Evolutionary conservation across 306 rosid genomes (phyloP).

Genomic region (Vigna reflexopilosa): DNA sequence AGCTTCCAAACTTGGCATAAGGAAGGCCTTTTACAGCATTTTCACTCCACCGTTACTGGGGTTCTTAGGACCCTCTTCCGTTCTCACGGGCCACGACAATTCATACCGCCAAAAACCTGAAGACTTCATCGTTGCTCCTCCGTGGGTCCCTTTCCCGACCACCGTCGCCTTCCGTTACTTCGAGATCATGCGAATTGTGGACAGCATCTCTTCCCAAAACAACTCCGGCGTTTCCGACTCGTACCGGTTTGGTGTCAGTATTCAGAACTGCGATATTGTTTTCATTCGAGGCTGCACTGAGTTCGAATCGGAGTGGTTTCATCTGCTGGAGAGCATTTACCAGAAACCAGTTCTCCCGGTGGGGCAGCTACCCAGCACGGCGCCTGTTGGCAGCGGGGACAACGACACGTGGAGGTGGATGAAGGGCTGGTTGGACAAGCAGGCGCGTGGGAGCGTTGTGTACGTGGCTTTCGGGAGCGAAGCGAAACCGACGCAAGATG

Average conservation of each 20-base stretch:
- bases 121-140: conserved; percentile 36
- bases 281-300: conserved; percentile 34
- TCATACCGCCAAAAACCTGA: conserved; percentile 31
- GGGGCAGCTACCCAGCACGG: conserved; percentile 35
- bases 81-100: neutral
- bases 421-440: conserved; percentile 53
- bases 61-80: neutral
- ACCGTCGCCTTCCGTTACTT: conserved; percentile 43
- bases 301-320: conserved; percentile 48
- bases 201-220: neutral
- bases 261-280: conserved; percentile 7
- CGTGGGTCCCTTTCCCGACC: conserved; percentile 47
- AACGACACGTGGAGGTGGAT: conserved; percentile 18
- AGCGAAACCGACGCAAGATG: conserved; percentile 50
- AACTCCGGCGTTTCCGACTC: neutral
- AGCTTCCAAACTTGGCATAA: conserved; percentile 42
- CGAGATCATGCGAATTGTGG: conserved; percentile 26
- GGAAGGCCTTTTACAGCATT: conserved; percentile 43
- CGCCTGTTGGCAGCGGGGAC: too few relatives aligned
- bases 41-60: neutral
- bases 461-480: conserved; percentile 66
- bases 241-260: neutral
- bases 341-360: conserved; percentile 38
- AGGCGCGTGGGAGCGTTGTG: conserved; percentile 42
- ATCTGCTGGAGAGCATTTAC: conserved; percentile 30